A percentile compares a stretch with the other conserved stretches of the same genome.
Conservation (phyloP, 345 rosid species). For the Gossypium ekmanianum region DNA sequence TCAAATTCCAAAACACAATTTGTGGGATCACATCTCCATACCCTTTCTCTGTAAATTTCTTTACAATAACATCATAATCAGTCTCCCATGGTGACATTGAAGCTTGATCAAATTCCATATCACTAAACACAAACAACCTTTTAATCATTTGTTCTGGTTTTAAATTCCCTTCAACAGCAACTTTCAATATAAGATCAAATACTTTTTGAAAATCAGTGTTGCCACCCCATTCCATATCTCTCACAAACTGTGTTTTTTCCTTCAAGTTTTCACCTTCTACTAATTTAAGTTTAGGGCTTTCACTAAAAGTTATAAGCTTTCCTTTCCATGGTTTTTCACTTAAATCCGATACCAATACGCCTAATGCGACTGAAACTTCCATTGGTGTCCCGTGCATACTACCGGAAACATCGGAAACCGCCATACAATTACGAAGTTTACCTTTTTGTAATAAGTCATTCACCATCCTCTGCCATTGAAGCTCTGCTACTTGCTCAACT, state of each 20-base stretch:
- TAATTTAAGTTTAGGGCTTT: slow-evolving; percentile 34
- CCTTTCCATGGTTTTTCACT: slow-evolving; percentile 4
- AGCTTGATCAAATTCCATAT: slow-evolving; percentile 2
- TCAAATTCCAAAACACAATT: slow-evolving; percentile 65
- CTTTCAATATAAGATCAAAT: slow-evolving; percentile 44
- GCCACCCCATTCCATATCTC: slow-evolving; percentile 31
- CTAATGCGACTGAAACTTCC: slow-evolving; percentile 57
- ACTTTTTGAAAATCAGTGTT: slow-evolving; percentile 27
- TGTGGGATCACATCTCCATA: slow-evolving; percentile 48
- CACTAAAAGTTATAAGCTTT: neutral
- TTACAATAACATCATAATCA: slow-evolving; percentile 11
- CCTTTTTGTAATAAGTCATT: slow-evolving; percentile 20
- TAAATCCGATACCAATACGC: slow-evolving; percentile 36
- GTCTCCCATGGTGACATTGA: neutral
- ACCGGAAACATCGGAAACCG: slow-evolving; percentile 56
- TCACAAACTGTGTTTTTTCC: slow-evolving; percentile 33
- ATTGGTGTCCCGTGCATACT: slow-evolving; percentile 46
- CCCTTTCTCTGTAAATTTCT: slow-evolving; percentile 42
- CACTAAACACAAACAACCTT: slow-evolving; percentile 38
- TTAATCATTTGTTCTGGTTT: slow-evolving; percentile 53
- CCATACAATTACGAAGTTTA: slow-evolving; percentile 47
- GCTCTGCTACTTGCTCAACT: neutral
- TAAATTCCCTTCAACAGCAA: slow-evolving; percentile 39
- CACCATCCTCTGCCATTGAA: slow-evolving; percentile 6
- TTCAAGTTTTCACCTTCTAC: slow-evolving; percentile 32